phyloP scores from a whole-genome alignment of 495 filamentous ascomycete species.

The Patellaria atrata region DNA sequence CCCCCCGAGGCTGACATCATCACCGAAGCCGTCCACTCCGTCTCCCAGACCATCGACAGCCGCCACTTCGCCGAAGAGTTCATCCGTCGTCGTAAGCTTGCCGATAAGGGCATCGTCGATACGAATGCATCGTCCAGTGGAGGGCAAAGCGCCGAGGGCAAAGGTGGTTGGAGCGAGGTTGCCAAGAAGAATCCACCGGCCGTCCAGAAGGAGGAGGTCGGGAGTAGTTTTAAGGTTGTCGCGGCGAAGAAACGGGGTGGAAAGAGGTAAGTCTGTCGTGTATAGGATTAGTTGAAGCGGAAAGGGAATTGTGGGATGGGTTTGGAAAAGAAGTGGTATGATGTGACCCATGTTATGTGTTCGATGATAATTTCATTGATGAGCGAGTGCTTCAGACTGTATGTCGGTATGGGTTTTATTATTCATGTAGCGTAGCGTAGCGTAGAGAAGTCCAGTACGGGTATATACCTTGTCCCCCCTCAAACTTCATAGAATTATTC shows the following conservation, averaged over 20 bases:
- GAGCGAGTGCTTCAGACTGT: no score
- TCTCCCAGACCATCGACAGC: conserved; percentile 74
- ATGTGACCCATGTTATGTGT: no score
- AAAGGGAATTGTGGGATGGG: not conserved
- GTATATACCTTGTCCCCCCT: no score
- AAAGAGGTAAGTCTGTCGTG: conserved; percentile 21
- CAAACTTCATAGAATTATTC: not conserved
- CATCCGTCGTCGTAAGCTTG: conserved; percentile 77
- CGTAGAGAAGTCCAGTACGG: no score
- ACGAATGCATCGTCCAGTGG: conserved; percentile 18
- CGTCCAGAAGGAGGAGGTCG: conserved; percentile 34
- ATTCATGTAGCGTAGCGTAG: no score
- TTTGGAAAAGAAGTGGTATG: no score
- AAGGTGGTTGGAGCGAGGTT: conserved; percentile 89
- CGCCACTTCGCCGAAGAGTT: conserved; percentile 91
- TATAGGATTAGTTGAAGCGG: not conserved
- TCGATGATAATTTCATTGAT: conserved; percentile 1
- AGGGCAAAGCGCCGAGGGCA: conserved; percentile 34
- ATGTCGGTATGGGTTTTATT: no score
- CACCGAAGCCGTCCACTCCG: conserved; percentile 73
- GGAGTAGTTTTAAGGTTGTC: conserved; percentile 68
- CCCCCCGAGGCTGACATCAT: conserved; percentile 68
- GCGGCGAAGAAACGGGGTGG: conserved; percentile 78
- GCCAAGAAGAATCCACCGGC: conserved; percentile 69
- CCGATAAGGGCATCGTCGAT: conserved; percentile 73